Evolutionary conservation across 1,139 yeast species (phyloP).

Genomic region (Pichia sp.): DNA sequence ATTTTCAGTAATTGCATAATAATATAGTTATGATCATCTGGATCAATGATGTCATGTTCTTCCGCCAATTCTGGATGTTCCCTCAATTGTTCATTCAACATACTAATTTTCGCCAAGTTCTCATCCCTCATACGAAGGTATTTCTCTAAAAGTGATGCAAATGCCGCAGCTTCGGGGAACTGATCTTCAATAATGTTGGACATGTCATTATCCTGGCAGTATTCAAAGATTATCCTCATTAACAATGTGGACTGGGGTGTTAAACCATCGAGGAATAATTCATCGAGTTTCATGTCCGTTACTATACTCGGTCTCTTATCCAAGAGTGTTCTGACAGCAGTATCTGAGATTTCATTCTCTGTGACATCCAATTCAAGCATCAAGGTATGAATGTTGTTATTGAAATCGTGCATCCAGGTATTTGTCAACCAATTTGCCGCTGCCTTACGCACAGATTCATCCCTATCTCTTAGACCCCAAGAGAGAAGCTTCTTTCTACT

Average conservation of each 20-base stretch:
- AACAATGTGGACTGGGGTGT: slow-evolving; percentile 73
- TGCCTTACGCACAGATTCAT: slow-evolving; percentile 61
- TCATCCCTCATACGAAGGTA: slow-evolving; percentile 44
- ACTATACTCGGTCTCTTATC: slow-evolving; percentile 56
- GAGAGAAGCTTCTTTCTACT: slow-evolving; percentile 59
- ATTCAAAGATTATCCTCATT: slow-evolving; percentile 58
- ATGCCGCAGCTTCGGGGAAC: slow-evolving; percentile 74
- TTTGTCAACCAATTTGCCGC: slow-evolving; percentile 63
- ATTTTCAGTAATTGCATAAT: slow-evolving; percentile 66
- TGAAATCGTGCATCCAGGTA: slow-evolving; percentile 64
- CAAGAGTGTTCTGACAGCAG: slow-evolving; percentile 60
- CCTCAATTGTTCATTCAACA: slow-evolving; percentile 15
- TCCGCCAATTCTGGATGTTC: slow-evolving; percentile 13
- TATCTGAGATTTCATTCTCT: slow-evolving; percentile 56
- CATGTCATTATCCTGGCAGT: slow-evolving; percentile 48
- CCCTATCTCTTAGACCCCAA: slow-evolving; percentile 90
- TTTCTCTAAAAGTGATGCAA: slow-evolving; percentile 51
- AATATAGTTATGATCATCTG: slow-evolving; percentile 63
- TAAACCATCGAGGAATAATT: slow-evolving; percentile 58
- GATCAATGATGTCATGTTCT: slow-evolving; percentile 28
- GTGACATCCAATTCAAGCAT: slow-evolving; percentile 65
- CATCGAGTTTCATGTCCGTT: slow-evolving; percentile 48
- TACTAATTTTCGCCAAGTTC: slow-evolving; percentile 30
- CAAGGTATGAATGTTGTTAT: slow-evolving; percentile 66
- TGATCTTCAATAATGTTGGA: slow-evolving; percentile 58